Conservation (phyloP, 768 basidiomycete genomes). For the Lentinula guzmanii region DNA sequence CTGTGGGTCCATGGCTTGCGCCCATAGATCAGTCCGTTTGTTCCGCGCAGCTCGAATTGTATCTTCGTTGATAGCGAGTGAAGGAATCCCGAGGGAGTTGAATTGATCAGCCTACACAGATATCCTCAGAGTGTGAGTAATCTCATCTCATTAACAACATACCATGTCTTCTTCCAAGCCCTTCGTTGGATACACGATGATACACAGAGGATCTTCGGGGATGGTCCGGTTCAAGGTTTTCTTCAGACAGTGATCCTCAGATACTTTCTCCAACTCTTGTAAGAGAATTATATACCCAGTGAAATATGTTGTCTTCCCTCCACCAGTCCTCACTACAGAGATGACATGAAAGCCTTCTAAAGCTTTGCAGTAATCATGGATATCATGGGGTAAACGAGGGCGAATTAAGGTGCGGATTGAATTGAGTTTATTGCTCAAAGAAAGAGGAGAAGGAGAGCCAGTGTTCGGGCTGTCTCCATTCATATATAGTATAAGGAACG, state of each 20-base stretch:
- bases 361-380: constrained; percentile 8
- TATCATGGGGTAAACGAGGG: too few species aligned
- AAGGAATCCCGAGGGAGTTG: neutral
- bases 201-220: constrained; percentile 16
- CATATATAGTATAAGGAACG: neutral
- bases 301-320: constrained; percentile 17
- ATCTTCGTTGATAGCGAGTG: constrained; percentile 10
- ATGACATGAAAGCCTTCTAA: constrained; percentile 17
- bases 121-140: too few species aligned
- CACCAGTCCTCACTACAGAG: constrained; percentile 13
- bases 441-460: too few species aligned
- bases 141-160: neutral
- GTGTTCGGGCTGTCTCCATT: too few species aligned
- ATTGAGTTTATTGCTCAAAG: too few species aligned
- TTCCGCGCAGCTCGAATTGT: constrained; percentile 9
- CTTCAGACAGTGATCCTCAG: neutral
- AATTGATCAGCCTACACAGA: neutral
- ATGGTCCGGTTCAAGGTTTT: neutral
- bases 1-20: neutral
- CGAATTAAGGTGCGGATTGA: too few species aligned
- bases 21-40: constrained; percentile 8
- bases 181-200: constrained; percentile 20
- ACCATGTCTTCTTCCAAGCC: constrained; percentile 18
- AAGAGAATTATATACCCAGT: constrained; percentile 14
- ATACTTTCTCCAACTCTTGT: constrained; percentile 7